Base-by-base conservation (phyloP, 75 land plant genomes). In the Picea sitchensis region DNA sequence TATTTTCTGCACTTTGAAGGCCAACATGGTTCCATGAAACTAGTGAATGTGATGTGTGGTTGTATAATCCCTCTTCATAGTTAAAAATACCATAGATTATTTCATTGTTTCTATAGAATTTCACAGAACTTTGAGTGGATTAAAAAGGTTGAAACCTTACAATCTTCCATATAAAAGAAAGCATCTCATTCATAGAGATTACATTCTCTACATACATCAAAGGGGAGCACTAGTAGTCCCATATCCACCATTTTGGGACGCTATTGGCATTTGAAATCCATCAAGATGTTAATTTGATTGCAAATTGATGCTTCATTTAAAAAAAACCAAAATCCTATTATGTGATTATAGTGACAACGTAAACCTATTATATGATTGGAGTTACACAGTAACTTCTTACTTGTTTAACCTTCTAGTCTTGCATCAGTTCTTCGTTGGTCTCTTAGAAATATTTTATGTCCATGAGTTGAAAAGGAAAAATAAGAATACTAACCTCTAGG, bases 221-320 rank as follows among this genome's bases (percentile, higher is more conserved):
- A 31, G 90, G 87, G 14, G 90, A 88, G 6, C 76, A 26, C 84
- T 79, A 88, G 81, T 85, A 88, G 41, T 84, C 89, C 90, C 90
- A 88, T 32, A 86, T 79, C 90, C 88, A 88, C 90, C 90, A 88
- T 64, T 69, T 30, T 54, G 79, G 78, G 65, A 88, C 83, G 30
- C 26, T 54, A 58, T 79, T 84, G 80, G 80, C 14, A 62, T 59
- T 38, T 38, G 2, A 38, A 38, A 3, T 38, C 41, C 4, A 38
- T 38, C 41, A 38, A 38, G 41, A 2, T 3, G 4, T 38, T 51
- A 20, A 64, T 14, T 57, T 58, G 61, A 60, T 18, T 21, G 4
- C 4, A 62, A 62, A 18, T 18, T 18, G 18, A 62, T 18, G 64
- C 21, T 62, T 18, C 21, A 62, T 62, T 18, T 4, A 3, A 2